phyloP scores from a whole-genome alignment of 2,329 filamentous ascomycete genomes.

The Pseudogymnoascus sp. region DNA sequence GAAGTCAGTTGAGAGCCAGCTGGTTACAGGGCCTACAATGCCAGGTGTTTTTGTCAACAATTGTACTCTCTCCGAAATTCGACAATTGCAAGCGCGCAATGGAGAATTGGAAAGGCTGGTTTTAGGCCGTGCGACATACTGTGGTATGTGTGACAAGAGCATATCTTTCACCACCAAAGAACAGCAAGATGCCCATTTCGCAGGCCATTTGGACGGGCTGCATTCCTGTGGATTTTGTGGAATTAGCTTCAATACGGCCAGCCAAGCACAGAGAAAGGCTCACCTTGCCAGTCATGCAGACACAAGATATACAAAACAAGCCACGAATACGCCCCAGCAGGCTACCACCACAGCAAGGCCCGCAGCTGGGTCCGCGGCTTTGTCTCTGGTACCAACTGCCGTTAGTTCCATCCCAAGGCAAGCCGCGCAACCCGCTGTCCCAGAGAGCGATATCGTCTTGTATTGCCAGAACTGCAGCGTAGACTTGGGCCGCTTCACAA shows the following conservation, averaged over 20 bases:
- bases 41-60: background rate
- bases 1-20: background rate
- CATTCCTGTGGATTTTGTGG: background rate
- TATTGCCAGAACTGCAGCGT: conserved; percentile 3
- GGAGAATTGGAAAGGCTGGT: background rate
- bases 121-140: background rate
- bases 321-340: background rate
- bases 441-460: background rate
- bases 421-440: background rate
- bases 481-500: background rate
- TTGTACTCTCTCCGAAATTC: background rate
- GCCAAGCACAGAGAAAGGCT: background rate
- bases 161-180: background rate
- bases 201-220: background rate
- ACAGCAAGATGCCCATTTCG: background rate
- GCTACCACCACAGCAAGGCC: background rate
- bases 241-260: background rate
- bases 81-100: background rate
- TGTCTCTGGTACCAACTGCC: background rate
- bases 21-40: background rate
- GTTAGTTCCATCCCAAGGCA: background rate
- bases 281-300: conserved; percentile 2
- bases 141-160: conserved; percentile 1
- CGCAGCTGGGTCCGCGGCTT: too few relatives aligned
- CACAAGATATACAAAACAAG: background rate